Conservation (phyloP, 139 green algal genomes). For the Chlorella vulgaris region DNA sequence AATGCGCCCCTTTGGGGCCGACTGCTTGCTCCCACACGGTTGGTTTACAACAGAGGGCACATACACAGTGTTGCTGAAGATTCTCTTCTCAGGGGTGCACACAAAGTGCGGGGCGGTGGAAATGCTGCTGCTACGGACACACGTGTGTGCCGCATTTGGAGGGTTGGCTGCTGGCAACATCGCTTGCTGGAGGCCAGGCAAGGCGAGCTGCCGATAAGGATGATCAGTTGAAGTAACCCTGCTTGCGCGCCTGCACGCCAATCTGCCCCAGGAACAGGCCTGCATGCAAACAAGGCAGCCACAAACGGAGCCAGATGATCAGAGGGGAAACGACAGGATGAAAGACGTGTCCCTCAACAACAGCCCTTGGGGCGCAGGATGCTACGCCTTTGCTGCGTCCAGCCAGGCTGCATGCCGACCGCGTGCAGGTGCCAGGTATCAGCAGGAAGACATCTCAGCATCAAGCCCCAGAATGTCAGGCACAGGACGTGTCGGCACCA, state of each 20-base stretch:
- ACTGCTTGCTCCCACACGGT: not conserved
- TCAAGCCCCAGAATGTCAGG: too few relatives aligned
- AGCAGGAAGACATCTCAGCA: not conserved
- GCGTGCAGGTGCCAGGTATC: not conserved
- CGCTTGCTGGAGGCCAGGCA: too few relatives aligned
- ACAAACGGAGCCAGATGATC: too few relatives aligned
- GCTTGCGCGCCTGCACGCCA: conserved; percentile 52
- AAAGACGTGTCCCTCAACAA: too few relatives aligned
- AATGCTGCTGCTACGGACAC: not conserved
- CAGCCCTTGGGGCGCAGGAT: too few relatives aligned
- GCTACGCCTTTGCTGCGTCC: too few relatives aligned
- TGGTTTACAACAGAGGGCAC: not conserved
- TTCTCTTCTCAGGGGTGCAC: conserved; percentile 2
- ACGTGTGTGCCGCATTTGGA: not conserved
- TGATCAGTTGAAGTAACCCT: conserved; percentile 34
- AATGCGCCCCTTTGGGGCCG: too few relatives aligned
- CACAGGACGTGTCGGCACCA: too few relatives aligned
- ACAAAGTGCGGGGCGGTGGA: not conserved
- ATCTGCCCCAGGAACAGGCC: conserved; percentile 69
- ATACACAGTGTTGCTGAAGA: conserved; percentile 2
- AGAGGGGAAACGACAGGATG: too few relatives aligned
- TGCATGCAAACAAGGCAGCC: too few relatives aligned
- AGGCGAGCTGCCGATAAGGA: too few relatives aligned
- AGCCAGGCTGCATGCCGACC: not conserved
- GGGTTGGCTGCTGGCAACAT: too few relatives aligned